Base-by-base conservation (phyloP, 1,284 basidiomycete genomes). In the Fistulina hepatica region DNA sequence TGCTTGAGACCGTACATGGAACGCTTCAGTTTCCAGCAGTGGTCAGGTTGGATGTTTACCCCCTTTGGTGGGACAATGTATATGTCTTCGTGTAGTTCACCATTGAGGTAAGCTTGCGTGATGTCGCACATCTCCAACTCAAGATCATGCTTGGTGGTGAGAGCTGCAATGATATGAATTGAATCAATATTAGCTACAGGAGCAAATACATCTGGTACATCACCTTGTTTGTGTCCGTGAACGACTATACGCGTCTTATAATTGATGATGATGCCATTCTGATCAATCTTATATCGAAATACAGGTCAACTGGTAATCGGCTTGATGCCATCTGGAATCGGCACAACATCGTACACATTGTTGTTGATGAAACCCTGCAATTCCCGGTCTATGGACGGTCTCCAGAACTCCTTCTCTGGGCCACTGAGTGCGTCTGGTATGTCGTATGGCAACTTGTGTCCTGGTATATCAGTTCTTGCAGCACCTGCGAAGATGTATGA, bases 41-140 rank as follows among this genome's bases (percentile, higher is more conserved):
- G 37, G 6, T 42, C 38, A 1, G 21, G 17, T 7, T 26, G 16
- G 31, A 41, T 42, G 13, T 43, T 40, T 21, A 46, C 38, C 11
- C 50, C 51, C 12, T 27, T 25, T 6, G 48, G 48, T 34, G 44
- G 48, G 3, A 25, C 22, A 38, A 51, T 40, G 36, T 48, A 51
- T 13, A 51, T 42, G 8, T 47, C 39, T 7, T 50, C 38, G 0
- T 41, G 24, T 6, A 52, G 44, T 3, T 42, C 15, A 5, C 52
- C 51, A 41, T 56, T 56, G 7, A 55, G 48, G 41, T 57, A 63
- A 0, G 60, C 62, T 8, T 51, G 48, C 16, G 46, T 47, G 20
- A 62, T 47, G 39, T 63, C 58, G 32, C 59, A 49, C 27, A 60
- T 55, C 4, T 59, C 49, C 4, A 64, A 39, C 16, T 56, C 50